A percentile compares a stretch with the other conserved stretches of the same genome.
These are phyloP conservation scores for Pythium dissimile DNA, from an alignment of 352 stramenopile genomes.

Conservation along the genomic window DNA sequence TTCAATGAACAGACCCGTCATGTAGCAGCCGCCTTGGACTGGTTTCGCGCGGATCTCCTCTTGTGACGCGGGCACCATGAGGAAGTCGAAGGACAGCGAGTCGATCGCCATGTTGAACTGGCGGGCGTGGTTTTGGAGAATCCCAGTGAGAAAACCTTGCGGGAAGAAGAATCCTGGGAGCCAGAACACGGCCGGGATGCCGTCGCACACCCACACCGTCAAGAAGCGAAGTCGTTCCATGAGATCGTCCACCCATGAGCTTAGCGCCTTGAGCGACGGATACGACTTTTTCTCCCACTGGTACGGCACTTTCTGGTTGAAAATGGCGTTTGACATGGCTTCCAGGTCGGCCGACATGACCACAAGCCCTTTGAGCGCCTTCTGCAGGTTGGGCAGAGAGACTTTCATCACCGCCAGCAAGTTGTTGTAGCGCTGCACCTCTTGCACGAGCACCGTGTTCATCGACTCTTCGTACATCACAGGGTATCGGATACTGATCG, in stretches of 20 bases:
- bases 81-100: slow-evolving; percentile 65
- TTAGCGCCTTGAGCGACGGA: slow-evolving; percentile 88
- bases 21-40: slow-evolving; percentile 76
- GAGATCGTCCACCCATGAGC: slow-evolving; percentile 87
- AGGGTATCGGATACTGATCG: slow-evolving; percentile 80
- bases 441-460: slow-evolving; percentile 92
- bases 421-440: slow-evolving; percentile 90
- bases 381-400: slow-evolving; percentile 82
- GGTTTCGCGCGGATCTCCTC: slow-evolving; percentile 40
- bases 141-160: slow-evolving; percentile 72
- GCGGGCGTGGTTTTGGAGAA: slow-evolving; percentile 82
- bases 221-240: slow-evolving; percentile 73
- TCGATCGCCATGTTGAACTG: slow-evolving; percentile 76
- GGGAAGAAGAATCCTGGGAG: slow-evolving; percentile 85
- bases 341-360: slow-evolving; percentile 65
- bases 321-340: slow-evolving; percentile 80
- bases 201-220: slow-evolving; percentile 48
- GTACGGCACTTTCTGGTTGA: slow-evolving; percentile 84
- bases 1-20: slow-evolving; percentile 88
- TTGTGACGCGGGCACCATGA: slow-evolving; percentile 35
- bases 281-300: slow-evolving; percentile 90
- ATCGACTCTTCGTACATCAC: slow-evolving; percentile 90
- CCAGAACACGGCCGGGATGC: slow-evolving; percentile 61
- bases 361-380: slow-evolving; percentile 75
- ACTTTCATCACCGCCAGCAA: slow-evolving; percentile 79